Conservation (phyloP, 1,139 yeast species). For the Yamadazyma triangularis region DNA sequence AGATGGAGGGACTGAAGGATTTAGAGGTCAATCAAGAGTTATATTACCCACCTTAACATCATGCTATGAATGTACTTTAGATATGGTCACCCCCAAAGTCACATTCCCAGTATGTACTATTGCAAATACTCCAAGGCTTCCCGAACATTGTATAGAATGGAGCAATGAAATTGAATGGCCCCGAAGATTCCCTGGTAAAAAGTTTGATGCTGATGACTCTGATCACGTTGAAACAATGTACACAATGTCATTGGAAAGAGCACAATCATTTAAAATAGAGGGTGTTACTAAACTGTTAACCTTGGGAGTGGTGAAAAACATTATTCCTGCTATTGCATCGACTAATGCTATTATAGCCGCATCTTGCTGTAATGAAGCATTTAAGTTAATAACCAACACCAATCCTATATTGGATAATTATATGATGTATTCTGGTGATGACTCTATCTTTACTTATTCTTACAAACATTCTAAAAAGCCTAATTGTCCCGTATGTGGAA, state of each 20-base stretch:
- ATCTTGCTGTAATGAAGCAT: constrained; percentile 82
- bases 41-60: constrained; percentile 81
- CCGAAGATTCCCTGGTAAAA: constrained; percentile 33
- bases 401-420: constrained; percentile 72
- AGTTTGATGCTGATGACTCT: constrained; percentile 65
- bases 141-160: constrained; percentile 96
- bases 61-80: constrained; percentile 90
- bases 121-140: constrained; percentile 87
- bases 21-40: constrained; percentile 86
- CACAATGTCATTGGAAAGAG: constrained; percentile 53
- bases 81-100: constrained; percentile 63
- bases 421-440: constrained; percentile 83
- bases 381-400: constrained; percentile 67
- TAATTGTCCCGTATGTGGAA: constrained; percentile 76
- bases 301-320: constrained; percentile 85
- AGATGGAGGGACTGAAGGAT: constrained; percentile 97
- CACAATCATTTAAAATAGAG: constrained; percentile 57
- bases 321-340: constrained; percentile 91
- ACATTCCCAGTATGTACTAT: constrained; percentile 92
- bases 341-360: constrained; percentile 94
- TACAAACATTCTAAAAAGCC: constrained; percentile 57
- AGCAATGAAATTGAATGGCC: constrained; percentile 81
- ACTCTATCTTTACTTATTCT: constrained; percentile 70
- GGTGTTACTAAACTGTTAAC: constrained; percentile 73
- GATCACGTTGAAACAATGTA: constrained; percentile 68